Conservation (phyloP, 768 basidiomycete genomes). For the Amanita jacksonii region DNA sequence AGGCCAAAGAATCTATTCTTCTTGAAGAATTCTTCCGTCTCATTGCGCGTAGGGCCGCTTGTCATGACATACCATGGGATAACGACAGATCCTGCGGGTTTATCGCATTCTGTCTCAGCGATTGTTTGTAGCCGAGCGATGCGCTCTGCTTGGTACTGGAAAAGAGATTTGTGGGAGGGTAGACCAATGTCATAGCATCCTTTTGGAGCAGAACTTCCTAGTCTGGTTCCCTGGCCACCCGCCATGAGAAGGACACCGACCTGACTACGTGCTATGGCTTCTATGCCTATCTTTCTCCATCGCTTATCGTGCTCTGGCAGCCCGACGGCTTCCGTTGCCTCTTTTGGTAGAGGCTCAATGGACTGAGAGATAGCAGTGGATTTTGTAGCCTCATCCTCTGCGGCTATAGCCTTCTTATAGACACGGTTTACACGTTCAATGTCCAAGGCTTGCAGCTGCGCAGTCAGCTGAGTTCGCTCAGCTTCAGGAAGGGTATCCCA, state of each 20-base stretch:
- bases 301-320: constrained; percentile 45
- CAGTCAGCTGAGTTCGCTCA: constrained; percentile 53
- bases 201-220: constrained; percentile 90
- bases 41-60: constrained; percentile 84
- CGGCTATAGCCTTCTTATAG: constrained; percentile 63
- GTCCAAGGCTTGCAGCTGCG: constrained; percentile 74
- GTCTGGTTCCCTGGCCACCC: constrained; percentile 92
- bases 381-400: constrained; percentile 44
- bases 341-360: constrained; percentile 77
- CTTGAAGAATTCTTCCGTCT: constrained; percentile 80
- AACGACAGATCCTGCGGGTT: constrained; percentile 50
- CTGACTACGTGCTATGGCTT: constrained; percentile 70
- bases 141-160: constrained; percentile 97
- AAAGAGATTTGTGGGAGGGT: constrained; percentile 87
- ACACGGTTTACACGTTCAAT: constrained; percentile 88
- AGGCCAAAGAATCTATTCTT: constrained; percentile 78
- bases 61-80: constrained; percentile 99
- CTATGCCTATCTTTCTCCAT: constrained; percentile 75
- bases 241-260: constrained; percentile 98
- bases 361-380: constrained; percentile 31
- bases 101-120: constrained; percentile 47
- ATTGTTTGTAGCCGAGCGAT: constrained; percentile 76
- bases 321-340: constrained; percentile 56
- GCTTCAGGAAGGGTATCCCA: constrained; percentile 60
- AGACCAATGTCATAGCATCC: constrained; percentile 98